Base-by-base conservation (phyloP, 176 grass and related monocot species). In the Musa troglodytarum region DNA sequence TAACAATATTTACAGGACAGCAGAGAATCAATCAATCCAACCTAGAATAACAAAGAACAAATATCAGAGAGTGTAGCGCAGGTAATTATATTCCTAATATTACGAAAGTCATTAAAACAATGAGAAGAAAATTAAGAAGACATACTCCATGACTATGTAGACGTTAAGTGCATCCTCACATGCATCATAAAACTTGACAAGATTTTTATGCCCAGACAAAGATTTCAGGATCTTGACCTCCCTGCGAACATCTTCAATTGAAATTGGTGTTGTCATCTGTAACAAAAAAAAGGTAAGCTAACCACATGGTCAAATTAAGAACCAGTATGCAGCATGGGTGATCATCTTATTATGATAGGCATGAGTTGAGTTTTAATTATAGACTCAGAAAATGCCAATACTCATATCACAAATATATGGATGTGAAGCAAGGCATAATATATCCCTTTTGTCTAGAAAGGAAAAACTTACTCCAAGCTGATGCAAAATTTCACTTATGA, bases 121-220 rank as follows among this genome's bases (percentile, higher is more conserved):
- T 43, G 25, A 65, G 68, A 29, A 71, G 67, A 63, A 71, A 13
- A 54, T 72, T 71, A 86, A 66, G 72, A 81, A 88, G 7, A 89
- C 88, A 87, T 99, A 99, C 95, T 99, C 95, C 95, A 99, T 99
- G 77, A 89, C 91, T 90, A 99, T 81, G 95, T 94, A 99, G 84
- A 99, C 95, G 82, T 99, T 99, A 75, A 94, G 87, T 82, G 88
- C 85, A 70, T 99, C 95, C 88, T 99, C 95, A 89, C 91, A 99
- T 87, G 91, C 91, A 87, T 99, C 95, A 82, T 99, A 94, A 86
- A 99, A 99, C 88, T 89, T 99, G 78, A 99, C 88, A 59, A 99
- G 88, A 83, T 99, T 99, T 73, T 75, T 87, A 79, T 99, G 95
- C 54, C 95, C 95, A 75, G 95, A 99, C 67, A 99, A 79, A 79